Base-by-base conservation (phyloP, 768 basidiomycete species). In the Phanerochaete carnosa region DNA sequence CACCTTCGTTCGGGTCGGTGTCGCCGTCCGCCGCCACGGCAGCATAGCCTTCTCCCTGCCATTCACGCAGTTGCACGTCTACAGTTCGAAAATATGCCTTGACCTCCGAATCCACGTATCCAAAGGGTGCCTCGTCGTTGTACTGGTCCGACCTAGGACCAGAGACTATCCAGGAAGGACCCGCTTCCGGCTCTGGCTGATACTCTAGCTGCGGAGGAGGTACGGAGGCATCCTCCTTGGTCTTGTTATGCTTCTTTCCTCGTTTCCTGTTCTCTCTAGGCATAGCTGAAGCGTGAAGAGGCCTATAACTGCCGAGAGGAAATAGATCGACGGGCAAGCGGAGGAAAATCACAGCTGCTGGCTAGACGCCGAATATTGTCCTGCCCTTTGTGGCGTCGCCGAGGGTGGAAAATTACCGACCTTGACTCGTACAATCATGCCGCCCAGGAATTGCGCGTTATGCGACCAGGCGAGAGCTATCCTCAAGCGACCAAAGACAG, bases 81-180 rank as follows among this genome's bases (percentile, higher is more conserved):
- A 96, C 93, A 1, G 87, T 92, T 47, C 89, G 77, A 67, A 97
- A 96, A 74, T 98, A 98, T 1, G 94, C 92, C 72, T 96, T 96
- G 30, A 96, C 79, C 69, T 96, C 95, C 22, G 84, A 82, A 65
- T 96, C 94, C 8, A 96, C 86, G 62, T 87, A 89, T 59, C 94
- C 95, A 71, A 95, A 97, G 1, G 95, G 94, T 46, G 90, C 89
- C 61, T 92, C 91, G 16, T 70, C 69, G 67, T 86, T 79, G 56
- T 74, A 57, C 55, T 80, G 79, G 39, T 65, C 61, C n/a, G 70
- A 58, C 32, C 72, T 66, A 33, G 71, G 73, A 19, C 77, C 70
- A 51, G 81, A 69, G 11, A 84, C 76, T 55, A 92, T 90, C 90
- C 90, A 92, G 3, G 89, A 87, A 16, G 90, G 90, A 58, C 79